Conservation (phyloP, 495 filamentous ascomycete species). For the Penicillium bialowiezense region DNA sequence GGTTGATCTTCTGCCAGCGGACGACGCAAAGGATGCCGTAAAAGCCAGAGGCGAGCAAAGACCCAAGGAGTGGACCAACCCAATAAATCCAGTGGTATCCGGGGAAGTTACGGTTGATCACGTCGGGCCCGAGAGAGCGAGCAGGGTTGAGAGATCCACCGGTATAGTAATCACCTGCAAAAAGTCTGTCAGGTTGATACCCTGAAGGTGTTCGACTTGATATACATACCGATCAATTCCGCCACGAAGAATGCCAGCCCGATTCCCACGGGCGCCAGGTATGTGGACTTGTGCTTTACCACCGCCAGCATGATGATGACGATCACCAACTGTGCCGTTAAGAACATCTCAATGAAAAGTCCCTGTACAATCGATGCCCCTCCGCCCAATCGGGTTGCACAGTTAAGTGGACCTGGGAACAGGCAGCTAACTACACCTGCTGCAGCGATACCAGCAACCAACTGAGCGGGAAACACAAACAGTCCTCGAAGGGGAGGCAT, state of each 20-base stretch:
- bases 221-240: slow-evolving; percentile 56
- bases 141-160: slow-evolving; percentile 74
- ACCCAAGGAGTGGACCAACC: slow-evolving; percentile 65
- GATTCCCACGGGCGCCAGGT: slow-evolving; percentile 74
- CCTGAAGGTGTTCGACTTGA: too few relatives aligned
- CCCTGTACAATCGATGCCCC: slow-evolving; percentile 61
- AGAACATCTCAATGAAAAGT: slow-evolving; percentile 76
- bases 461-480: slow-evolving; percentile 52
- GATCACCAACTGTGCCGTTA: slow-evolving; percentile 74
- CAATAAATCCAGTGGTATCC: slow-evolving; percentile 56
- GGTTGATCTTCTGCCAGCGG: slow-evolving; percentile 76
- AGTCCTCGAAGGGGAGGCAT: slow-evolving; percentile 49
- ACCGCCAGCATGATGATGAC: slow-evolving; percentile 80
- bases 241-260: slow-evolving; percentile 70
- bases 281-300: slow-evolving; percentile 80
- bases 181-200: neutral
- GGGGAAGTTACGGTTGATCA: slow-evolving; percentile 63
- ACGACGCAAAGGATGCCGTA: slow-evolving; percentile 65
- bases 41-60: slow-evolving; percentile 64
- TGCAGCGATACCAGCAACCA: slow-evolving; percentile 57
- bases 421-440: slow-evolving; percentile 60
- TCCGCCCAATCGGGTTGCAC: slow-evolving; percentile 57
- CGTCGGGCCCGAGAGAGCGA: slow-evolving; percentile 67
- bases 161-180: slow-evolving; percentile 63
- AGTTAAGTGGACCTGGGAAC: slow-evolving; percentile 60